Conservation (phyloP, 2,329 filamentous ascomycete genomes). For the Fusarium praegraminearum region DNA sequence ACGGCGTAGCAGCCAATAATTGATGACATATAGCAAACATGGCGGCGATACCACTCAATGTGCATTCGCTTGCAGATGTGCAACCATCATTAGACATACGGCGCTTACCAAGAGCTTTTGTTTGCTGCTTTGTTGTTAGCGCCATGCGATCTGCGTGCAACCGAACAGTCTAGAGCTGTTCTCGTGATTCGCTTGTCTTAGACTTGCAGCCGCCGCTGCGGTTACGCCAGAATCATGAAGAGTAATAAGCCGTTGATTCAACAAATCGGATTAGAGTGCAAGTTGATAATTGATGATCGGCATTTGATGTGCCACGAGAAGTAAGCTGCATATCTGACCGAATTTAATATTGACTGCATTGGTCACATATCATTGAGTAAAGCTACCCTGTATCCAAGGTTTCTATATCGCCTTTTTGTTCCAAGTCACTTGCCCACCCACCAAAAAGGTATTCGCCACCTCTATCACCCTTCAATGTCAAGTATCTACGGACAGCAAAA, state of each 20-base stretch:
- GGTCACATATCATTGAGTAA: not conserved
- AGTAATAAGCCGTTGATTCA: conserved; percentile 6
- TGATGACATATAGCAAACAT: conserved; percentile 4
- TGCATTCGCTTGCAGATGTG: conserved; percentile 19
- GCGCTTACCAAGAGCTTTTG: conserved; percentile 28
- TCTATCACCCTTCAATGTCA: not conserved
- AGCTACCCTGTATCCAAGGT: not conserved
- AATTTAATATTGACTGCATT: not conserved
- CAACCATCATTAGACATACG: conserved; percentile 19
- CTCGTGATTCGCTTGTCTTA: conserved; percentile 31
- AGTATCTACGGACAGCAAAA: not conserved
- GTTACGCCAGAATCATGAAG: conserved; percentile 21
- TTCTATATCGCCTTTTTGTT: not conserved
- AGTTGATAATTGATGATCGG: not conserved
- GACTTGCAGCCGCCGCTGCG: conserved; percentile 27
- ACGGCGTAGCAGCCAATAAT: conserved; percentile 27
- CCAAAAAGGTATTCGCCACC: not conserved
- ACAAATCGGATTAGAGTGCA: not conserved
- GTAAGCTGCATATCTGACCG: not conserved
- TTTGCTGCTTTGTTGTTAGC: conserved; percentile 7
- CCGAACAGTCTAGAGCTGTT: conserved; percentile 21
- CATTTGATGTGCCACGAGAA: no score
- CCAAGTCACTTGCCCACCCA: not conserved
- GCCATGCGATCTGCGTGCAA: conserved; percentile 15
- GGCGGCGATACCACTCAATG: conserved; percentile 6